Evolutionary conservation across 306 rosid species (phyloP), one percentile per base, ranked within the genome.

Genomic region (Cucumis melo): DNA sequence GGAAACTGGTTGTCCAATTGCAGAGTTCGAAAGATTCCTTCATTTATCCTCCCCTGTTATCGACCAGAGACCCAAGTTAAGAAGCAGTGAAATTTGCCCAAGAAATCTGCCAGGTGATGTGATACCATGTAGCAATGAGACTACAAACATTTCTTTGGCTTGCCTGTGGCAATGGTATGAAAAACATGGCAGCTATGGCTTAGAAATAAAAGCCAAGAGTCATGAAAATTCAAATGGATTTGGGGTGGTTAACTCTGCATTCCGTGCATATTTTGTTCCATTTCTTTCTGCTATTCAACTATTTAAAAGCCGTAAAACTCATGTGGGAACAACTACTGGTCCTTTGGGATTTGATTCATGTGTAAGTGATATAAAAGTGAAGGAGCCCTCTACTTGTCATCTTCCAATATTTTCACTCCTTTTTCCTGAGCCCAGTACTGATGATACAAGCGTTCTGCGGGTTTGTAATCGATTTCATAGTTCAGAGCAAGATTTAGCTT

Each of bases 91-190:
- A 20, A 63, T 81, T 74, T 83, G 85, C 83, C 57, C 87, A 63
- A 48, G 16, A 44, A 76, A 85, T 80, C 81, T 34, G 82, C 82
- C 73, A 24, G 62, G 76, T 63, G 80, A 83, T 75, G 76, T 32
- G 78, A 29, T 86, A 3, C 79, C 87, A 58, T 87, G 92, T 81
- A 81, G 81, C 79, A 91, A 91, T 41, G 91, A 86, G 86, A 79
- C 64, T 36, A 90, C 87, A 64, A 68, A 89, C 50, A 21, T 87
- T 78, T 77, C 95, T 73, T 82, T 92, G 83, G 87, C 87, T 73
- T 77, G 78, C 81, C 57, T 92, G 70, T 92, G 98, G 98, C 84
- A 87, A 81, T 90, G 98, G 98, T 92, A 91, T 80, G 98, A 92
- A 82, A 88, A 84, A 75, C 89, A 83, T 64, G 94, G 96, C 63